Evolutionary conservation across 164 flowering plant species (phyloP).

Genomic region (Stephania yunnanensis): DNA sequence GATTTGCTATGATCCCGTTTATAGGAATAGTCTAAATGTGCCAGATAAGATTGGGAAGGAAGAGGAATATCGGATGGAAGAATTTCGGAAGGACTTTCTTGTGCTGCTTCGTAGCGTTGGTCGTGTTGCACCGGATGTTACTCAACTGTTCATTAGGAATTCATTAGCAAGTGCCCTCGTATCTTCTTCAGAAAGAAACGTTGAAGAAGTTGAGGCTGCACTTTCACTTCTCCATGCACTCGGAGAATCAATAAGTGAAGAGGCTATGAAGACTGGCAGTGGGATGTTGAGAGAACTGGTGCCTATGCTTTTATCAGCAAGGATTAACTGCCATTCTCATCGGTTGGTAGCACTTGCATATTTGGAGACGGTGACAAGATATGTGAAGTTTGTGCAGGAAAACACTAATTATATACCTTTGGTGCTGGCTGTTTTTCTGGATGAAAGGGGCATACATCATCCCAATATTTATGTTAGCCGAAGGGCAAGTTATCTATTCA

Average conservation of each 20-base stretch:
- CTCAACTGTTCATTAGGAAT: slow-evolving; percentile 73
- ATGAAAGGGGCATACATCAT: slow-evolving; percentile 93
- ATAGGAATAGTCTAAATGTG: slow-evolving; percentile 62
- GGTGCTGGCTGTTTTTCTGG: slow-evolving; percentile 76
- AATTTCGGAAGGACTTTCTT: slow-evolving; percentile 79
- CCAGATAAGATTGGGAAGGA: slow-evolving; percentile 82
- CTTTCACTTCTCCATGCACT: slow-evolving; percentile 78
- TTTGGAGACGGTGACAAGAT: slow-evolving; percentile 81
- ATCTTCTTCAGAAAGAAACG: slow-evolving; percentile 53
- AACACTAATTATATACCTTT: slow-evolving; percentile 65
- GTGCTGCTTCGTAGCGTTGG: slow-evolving; percentile 77
- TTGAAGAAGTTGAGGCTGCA: slow-evolving; percentile 95
- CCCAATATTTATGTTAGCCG: slow-evolving; percentile 73
- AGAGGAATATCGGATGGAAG: slow-evolving; percentile 89
- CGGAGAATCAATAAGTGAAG: slow-evolving; percentile 86
- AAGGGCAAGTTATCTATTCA: slow-evolving; percentile 93
- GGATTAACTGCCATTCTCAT: slow-evolving; percentile 79
- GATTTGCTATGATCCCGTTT: slow-evolving; percentile 67
- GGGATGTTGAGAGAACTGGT: slow-evolving; percentile 70
- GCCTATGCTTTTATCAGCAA: slow-evolving; percentile 70
- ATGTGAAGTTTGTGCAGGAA: slow-evolving; percentile 74
- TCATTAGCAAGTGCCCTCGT: slow-evolving; percentile 55
- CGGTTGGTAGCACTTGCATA: slow-evolving; percentile 86
- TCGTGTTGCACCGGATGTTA: slow-evolving; percentile 87
- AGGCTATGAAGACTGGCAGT: slow-evolving; percentile 58